Percentiles rank a stretch among this genome's conserved stretches.
These are phyloP conservation scores for Naganishia albida DNA, from an alignment of 1,284 basidiomycete genomes.

Conservation along the genomic window DNA sequence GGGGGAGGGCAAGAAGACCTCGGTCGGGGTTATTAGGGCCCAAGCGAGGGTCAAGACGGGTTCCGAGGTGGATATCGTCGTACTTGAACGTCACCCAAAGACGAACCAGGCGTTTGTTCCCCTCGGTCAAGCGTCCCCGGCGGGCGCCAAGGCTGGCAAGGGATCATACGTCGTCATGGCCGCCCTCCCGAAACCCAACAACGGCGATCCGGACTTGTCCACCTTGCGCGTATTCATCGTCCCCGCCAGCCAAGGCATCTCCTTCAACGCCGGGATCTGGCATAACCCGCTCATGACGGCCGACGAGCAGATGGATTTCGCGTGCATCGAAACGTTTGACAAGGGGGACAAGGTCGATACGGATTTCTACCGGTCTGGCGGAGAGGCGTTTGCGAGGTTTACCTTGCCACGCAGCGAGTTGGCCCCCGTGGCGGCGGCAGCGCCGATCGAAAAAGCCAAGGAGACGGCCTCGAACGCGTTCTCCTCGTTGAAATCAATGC, in stretches of 20 bases:
- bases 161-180: constrained; percentile 74
- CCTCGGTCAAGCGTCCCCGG: constrained; percentile 60
- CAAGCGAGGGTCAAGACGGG: constrained; percentile 59
- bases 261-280: constrained; percentile 80
- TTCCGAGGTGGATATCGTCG: constrained; percentile 56
- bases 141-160: constrained; percentile 44
- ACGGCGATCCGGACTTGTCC: constrained; percentile 72
- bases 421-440: constrained; percentile 34
- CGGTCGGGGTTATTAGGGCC: constrained; percentile 70
- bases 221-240: constrained; percentile 79
- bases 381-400: constrained; percentile 14
- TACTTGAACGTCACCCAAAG: constrained; percentile 49
- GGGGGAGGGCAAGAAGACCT: constrained; percentile 55
- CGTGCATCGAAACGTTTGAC: constrained; percentile 26
- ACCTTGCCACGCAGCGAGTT: constrained; percentile 19
- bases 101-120: constrained; percentile 81
- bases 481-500: constrained; percentile 28
- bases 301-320: constrained; percentile 60
- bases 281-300: constrained; percentile 86
- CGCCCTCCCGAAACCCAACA: constrained; percentile 65
- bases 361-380: constrained; percentile 14
- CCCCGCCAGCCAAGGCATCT: constrained; percentile 74
- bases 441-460: neutral
- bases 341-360: constrained; percentile 22
- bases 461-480: constrained; percentile 21